Base-by-base conservation (phyloP, 805 yeast genomes). In the Wickerhamiella sergipiensis region DNA sequence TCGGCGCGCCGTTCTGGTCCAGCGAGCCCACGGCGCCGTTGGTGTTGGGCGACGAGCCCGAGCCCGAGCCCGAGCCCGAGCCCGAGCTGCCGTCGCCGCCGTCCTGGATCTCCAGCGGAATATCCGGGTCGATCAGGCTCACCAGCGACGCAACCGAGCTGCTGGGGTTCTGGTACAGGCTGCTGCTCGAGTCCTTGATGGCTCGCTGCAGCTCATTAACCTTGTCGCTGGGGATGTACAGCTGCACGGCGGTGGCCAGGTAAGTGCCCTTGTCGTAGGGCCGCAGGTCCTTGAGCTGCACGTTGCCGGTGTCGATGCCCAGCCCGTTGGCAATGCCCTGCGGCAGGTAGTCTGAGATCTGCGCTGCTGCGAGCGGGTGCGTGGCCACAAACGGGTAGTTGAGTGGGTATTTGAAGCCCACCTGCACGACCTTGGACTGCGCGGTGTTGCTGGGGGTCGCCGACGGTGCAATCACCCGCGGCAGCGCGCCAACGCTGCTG, bases 261-360 rank as follows among this genome's bases (percentile, higher is more conserved):
- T 86, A 90, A 46, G 71, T 71, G 47, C 71, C 72, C 13, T 15
- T 33, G 13, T 67, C 67, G 62, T 80, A 84, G 39, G 97, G 97
- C 53, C 82, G 80, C 59, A 90, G 73, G 64, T 81, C 78, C 52
- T 71, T 69, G 56, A 89, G 86, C 8, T 79, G 64, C 21, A 85
- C 76, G 6, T 75, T 62, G 18, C 59, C 54, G 19, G 61, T 57
- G 47, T 63, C 64, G 17, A 64, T 59, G 13, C 68, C 63, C 58
- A 86, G 81, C 51, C 95, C 89, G 60, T 67, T 75, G 1, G 72
- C 67, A 52, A 90, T 70, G 15, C 83, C 84, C 38, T 66, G 66
- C n/a, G 97, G 97, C 60, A 92, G 73, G 65, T 81, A 88, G 61
- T 83, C 79, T 68, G 86, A 83, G 47, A 86, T 82, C 67, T 85